A percentile compares a stretch with the other conserved stretches of the same genome.
Conservation (phyloP, 371 early-diverging fungal species). For the Apophysomyces elegans region DNA sequence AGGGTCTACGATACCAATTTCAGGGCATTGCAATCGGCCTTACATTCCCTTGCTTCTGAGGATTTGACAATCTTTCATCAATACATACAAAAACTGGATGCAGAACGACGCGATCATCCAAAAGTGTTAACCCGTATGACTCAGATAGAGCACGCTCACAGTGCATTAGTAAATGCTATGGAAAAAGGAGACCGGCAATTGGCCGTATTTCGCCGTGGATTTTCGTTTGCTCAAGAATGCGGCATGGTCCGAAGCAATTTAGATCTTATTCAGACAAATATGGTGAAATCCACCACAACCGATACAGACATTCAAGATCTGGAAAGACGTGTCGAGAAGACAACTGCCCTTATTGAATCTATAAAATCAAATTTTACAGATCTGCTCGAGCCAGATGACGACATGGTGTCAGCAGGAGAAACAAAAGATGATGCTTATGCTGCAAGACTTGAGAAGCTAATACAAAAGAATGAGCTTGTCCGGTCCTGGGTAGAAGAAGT, state of each 20-base stretch:
- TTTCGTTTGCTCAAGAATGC: conserved; percentile 29
- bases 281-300: conserved; percentile 47
- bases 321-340: conserved; percentile 32
- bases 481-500: conserved; percentile 55
- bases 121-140: conserved; percentile 20
- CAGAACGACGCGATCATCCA: conserved; percentile 23
- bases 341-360: conserved; percentile 19
- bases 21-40: conserved; percentile 36
- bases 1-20: conserved; percentile 38
- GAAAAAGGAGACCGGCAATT: conserved; percentile 30
- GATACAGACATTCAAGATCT: conserved; percentile 42
- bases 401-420: background rate
- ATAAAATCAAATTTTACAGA: conserved; percentile 19
- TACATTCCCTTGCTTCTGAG: conserved; percentile 31
- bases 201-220: conserved; percentile 32
- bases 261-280: conserved; percentile 53
- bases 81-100: conserved; percentile 6
- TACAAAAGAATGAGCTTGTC: conserved; percentile 39
- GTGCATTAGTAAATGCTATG: conserved; percentile 22
- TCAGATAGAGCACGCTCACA: conserved; percentile 26
- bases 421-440: conserved; percentile 13
- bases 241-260: conserved; percentile 48
- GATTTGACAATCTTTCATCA: conserved; percentile 17
- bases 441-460: conserved; percentile 19
- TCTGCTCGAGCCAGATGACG: conserved; percentile 12